Percentiles rank a stretch among this genome's conserved stretches.
Evolutionary conservation across 345 rosid species (phyloP).

Genomic region (Pistacia vera): DNA sequence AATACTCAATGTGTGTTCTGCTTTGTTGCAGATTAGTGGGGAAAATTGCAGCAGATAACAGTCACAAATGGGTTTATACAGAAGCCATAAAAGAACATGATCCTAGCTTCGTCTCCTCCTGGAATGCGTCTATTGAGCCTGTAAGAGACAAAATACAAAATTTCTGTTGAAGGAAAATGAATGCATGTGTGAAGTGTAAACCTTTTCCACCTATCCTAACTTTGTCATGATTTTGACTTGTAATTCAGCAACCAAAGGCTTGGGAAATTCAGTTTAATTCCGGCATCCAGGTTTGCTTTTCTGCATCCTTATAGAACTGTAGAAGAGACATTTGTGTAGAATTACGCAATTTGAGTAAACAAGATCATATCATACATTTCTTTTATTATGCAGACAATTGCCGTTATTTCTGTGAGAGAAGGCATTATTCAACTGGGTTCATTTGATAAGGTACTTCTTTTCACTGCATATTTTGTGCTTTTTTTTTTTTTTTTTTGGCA

Average conservation of each 20-base stretch:
- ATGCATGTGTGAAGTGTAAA: neutral
- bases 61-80: slow-evolving; percentile 71
- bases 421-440: slow-evolving; percentile 78
- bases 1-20: neutral
- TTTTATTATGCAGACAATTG: slow-evolving; percentile 59
- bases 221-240: slow-evolving; percentile 10
- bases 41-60: slow-evolving; percentile 74
- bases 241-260: slow-evolving; percentile 64
- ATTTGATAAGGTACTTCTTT: slow-evolving; percentile 50
- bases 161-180: neutral
- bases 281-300: slow-evolving; percentile 63
- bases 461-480: neutral
- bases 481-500: neutral
- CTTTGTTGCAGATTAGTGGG: slow-evolving; percentile 59
- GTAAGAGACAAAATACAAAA: slow-evolving; percentile 37
- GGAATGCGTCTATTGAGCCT: slow-evolving; percentile 59
- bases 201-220: neutral
- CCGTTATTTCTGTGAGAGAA: slow-evolving; percentile 70
- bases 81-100: slow-evolving; percentile 49
- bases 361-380: slow-evolving; percentile 10
- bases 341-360: neutral
- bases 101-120: slow-evolving; percentile 45
- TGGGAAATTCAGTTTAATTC: slow-evolving; percentile 72
- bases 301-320: neutral
- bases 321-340: neutral